Base-by-base conservation (phyloP, 1,139 yeast genomes). In the Magnusiomyces tetraspermus region DNA sequence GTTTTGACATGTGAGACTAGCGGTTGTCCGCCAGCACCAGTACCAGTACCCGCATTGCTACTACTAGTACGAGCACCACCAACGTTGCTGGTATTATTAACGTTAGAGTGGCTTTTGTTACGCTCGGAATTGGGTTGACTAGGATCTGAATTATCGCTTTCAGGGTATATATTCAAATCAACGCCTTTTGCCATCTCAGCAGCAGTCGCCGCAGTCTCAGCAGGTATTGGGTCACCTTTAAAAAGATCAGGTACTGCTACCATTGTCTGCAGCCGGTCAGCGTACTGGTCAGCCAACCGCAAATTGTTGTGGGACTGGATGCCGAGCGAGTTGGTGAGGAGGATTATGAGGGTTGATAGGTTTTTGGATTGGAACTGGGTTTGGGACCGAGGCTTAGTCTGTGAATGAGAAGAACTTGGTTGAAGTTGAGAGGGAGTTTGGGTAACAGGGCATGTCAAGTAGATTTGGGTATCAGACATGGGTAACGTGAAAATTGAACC, bases 291-390 rank as follows among this genome's bases (percentile, higher is more conserved):
- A 1, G 71, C 71, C 48, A 66, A 55, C 21, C 57, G 56, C 51
- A 63, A 57, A 52, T 67, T 67, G 57, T 65, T 64, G 2, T 37
- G 47, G 33, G 67, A 62, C 11, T 57, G 59, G 43, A 67, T 57
- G 1, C 71, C 71, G 24, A 67, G 58, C 5, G 68, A 65, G 54
- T 67, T 67, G 17, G 71, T 67, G 37, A 67, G 60, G 26, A 67
- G 56, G 17, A 67, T 58, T 17, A 62, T 59, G 28, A 64, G 33
- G 11, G 19, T 51, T 3, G 45, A 15, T 4, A 24, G 11, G 24
- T 3, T 4, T 6, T 15, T 24, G 31, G 31, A 22, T 6, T 42
- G 31, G 45, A 15, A 3, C n/a, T 22, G 45, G 31, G 31, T 23
- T n/a, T 4, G 6, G 15, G 40, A 21, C 40, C 40, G 40, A 17